These are phyloP conservation scores for Xylariaceae sp. DNA, from an alignment of 2,329 filamentous ascomycete species.

Conservation along the genomic window DNA sequence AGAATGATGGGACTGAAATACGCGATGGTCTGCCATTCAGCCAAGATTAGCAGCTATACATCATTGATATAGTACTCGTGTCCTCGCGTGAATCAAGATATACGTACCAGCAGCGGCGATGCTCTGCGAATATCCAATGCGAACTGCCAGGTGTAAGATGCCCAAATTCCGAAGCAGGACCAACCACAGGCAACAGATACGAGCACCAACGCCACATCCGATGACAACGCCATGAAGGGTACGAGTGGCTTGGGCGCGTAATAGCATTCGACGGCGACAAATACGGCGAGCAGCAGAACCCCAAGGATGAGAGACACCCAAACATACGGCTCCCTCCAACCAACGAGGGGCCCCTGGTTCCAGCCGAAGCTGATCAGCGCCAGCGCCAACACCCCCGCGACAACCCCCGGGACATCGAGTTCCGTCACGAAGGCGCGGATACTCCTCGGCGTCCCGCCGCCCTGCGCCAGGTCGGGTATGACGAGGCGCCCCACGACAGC, in stretches of 20 bases:
- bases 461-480: slow-evolving; percentile 38
- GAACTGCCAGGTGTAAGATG: slow-evolving; percentile 47
- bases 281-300: slow-evolving; percentile 54
- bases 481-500: slow-evolving; percentile 36
- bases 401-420: slow-evolving; percentile 45
- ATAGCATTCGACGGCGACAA: slow-evolving; percentile 58
- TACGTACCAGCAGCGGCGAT: slow-evolving; percentile 37
- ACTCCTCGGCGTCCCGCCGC: slow-evolving; percentile 20
- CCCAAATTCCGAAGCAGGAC: slow-evolving; percentile 45
- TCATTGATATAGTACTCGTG: not conserved
- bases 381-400: slow-evolving; percentile 55
- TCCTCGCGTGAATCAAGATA: not conserved
- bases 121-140: slow-evolving; percentile 37
- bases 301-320: slow-evolving; percentile 61
- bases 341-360: slow-evolving; percentile 64
- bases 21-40: slow-evolving; percentile 30
- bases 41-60: slow-evolving; percentile 12
- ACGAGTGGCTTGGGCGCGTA: slow-evolving; percentile 49
- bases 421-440: slow-evolving; percentile 28
- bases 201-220: slow-evolving; percentile 49
- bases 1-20: slow-evolving; percentile 32
- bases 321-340: slow-evolving; percentile 61
- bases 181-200: slow-evolving; percentile 46
- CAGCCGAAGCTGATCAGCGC: slow-evolving; percentile 68
- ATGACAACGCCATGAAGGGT: slow-evolving; percentile 48